phyloP scores from a whole-genome alignment of 2,329 filamentous ascomycete genomes.

The Juglanconis oblonga region DNA sequence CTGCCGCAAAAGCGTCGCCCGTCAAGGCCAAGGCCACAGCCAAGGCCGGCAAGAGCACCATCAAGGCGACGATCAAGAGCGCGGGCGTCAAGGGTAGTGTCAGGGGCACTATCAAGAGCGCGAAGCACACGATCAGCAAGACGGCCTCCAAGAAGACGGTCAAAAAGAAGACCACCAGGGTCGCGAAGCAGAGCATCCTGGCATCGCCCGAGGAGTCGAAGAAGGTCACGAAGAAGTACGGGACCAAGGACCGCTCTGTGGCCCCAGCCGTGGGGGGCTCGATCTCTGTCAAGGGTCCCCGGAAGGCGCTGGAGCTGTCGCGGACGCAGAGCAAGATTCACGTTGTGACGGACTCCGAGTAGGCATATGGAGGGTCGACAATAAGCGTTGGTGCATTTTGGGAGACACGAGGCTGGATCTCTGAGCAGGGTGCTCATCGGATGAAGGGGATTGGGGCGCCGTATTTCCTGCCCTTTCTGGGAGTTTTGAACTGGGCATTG shows the following conservation, averaged over 20 bases:
- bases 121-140: neutral
- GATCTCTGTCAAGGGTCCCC: slow-evolving; percentile 16
- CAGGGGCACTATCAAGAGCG: slow-evolving; percentile 3
- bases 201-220: neutral
- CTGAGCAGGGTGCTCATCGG: neutral
- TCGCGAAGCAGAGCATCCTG: slow-evolving; percentile 17
- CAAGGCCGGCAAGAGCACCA: slow-evolving; percentile 4
- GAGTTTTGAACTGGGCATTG: neutral
- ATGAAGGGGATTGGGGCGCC: neutral
- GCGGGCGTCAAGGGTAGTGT: neutral
- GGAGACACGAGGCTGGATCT: no score
- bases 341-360: slow-evolving; percentile 7
- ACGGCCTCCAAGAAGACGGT: neutral
- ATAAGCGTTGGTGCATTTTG: neutral
- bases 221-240: slow-evolving; percentile 3
- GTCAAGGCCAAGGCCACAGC: slow-evolving; percentile 1
- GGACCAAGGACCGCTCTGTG: neutral
- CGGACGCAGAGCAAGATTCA: slow-evolving; percentile 13
- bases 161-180: neutral
- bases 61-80: slow-evolving; percentile 9
- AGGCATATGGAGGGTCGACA: neutral
- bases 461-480: neutral
- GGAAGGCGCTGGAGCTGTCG: slow-evolving; percentile 12
- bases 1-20: neutral
- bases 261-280: slow-evolving; percentile 3